Percentiles rank a stretch among this genome's conserved stretches.
Conservation (phyloP, 495 filamentous ascomycete genomes). For the Neurospora sp. region DNA sequence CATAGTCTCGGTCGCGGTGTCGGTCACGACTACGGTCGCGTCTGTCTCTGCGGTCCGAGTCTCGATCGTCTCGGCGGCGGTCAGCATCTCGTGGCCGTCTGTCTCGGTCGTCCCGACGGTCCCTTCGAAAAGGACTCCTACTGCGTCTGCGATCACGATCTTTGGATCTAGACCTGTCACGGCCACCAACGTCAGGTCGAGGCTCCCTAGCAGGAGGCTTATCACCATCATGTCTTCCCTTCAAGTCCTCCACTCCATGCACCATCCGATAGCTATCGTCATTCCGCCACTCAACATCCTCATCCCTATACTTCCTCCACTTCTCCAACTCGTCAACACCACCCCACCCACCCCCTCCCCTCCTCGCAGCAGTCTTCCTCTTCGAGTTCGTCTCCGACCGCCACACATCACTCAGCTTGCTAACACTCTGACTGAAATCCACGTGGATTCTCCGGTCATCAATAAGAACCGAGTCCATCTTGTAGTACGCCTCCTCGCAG, state of each 20-base stretch:
- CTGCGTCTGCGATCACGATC: slow-evolving; percentile 9
- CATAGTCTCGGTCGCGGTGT: slow-evolving; percentile 11
- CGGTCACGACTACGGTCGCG: slow-evolving; percentile 15
- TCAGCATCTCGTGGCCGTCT: slow-evolving; percentile 1
- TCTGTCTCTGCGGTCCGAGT: slow-evolving; percentile 14
- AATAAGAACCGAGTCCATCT: slow-evolving; percentile 94
- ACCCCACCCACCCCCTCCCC: slow-evolving; percentile 79
- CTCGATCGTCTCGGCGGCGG: neutral
- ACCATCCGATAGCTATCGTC: slow-evolving; percentile 64
- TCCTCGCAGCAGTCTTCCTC: slow-evolving; percentile 41
- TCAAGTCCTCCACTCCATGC: slow-evolving; percentile 63
- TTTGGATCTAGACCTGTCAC: slow-evolving; percentile 5
- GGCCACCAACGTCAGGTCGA: slow-evolving; percentile 1
- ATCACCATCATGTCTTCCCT: slow-evolving; percentile 30
- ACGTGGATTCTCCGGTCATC: slow-evolving; percentile 98
- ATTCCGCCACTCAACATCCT: slow-evolving; percentile 39
- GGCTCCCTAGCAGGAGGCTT: neutral
- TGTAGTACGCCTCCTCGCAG: slow-evolving; percentile 94
- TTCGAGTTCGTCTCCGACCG: slow-evolving; percentile 78
- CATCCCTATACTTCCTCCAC: slow-evolving; percentile 77
- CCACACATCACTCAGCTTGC: slow-evolving; percentile 84
- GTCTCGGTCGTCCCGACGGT: slow-evolving; percentile 1
- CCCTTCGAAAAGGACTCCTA: neutral
- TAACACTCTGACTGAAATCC: slow-evolving; percentile 96
- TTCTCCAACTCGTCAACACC: slow-evolving; percentile 80